Evolutionary conservation across 148 eudicot species (phyloP).

Genomic region (Fallopia convolvulus): DNA sequence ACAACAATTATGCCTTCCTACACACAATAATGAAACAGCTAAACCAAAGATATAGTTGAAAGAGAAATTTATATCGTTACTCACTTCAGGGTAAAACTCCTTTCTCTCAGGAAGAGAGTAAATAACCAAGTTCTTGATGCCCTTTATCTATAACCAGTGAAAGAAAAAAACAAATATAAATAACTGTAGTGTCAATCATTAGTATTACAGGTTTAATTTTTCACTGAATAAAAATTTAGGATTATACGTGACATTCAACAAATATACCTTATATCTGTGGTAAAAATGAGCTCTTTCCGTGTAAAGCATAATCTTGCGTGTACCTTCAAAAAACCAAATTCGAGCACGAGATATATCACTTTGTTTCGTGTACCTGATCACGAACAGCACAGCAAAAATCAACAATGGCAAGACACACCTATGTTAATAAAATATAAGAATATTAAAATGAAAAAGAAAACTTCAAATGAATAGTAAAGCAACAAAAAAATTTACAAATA

Average conservation of each 20-base stretch:
- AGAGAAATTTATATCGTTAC: neutral
- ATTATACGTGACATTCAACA: neutral
- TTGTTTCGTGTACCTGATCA: conserved; percentile 58
- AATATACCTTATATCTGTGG: conserved; percentile 82
- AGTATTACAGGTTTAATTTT: neutral
- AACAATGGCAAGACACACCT: neutral
- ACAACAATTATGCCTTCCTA: neutral
- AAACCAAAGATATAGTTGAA: neutral
- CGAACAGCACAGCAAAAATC: neutral
- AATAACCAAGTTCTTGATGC: conserved; percentile 74
- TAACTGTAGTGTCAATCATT: neutral
- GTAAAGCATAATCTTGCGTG: conserved; percentile 75
- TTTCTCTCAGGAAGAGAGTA: conserved; percentile 95
- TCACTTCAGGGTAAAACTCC: conserved; percentile 96
- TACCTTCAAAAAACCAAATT: conserved; percentile 64
- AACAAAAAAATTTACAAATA: too few species aligned
- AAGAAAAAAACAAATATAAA: neutral
- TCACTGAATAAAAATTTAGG: neutral
- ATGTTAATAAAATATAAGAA: neutral
- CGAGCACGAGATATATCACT: conserved; percentile 84
- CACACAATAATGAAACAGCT: neutral
- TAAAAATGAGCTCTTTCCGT: conserved; percentile 94
- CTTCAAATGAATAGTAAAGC: too few species aligned
- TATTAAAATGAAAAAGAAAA: neutral
- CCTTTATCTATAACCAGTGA: conserved; percentile 53